Evolutionary conservation across 495 filamentous ascomycete genomes (phyloP).

Genomic region (Penicillium pancosmium): DNA sequence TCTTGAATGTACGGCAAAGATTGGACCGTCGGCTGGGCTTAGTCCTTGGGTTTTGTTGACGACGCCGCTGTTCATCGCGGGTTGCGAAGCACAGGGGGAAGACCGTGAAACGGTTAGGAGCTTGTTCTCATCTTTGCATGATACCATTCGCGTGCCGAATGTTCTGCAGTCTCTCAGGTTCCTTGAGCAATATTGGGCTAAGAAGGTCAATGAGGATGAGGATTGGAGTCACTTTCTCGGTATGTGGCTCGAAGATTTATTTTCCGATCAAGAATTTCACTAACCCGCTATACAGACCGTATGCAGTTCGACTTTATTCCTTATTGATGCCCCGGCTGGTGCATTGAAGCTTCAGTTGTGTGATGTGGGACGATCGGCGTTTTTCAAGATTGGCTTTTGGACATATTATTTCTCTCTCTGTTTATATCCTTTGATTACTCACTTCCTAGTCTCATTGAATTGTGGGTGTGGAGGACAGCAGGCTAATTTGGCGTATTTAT

Average conservation of each 20-base stretch:
- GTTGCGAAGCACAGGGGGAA: slow-evolving; percentile 44
- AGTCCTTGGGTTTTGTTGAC: slow-evolving; percentile 53
- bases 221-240: slow-evolving; percentile 50
- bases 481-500: neutral
- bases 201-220: slow-evolving; percentile 42
- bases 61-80: slow-evolving; percentile 50
- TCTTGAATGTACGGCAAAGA: slow-evolving; percentile 45
- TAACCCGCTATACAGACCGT: slow-evolving; percentile 35
- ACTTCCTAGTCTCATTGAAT: neutral
- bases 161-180: slow-evolving; percentile 50
- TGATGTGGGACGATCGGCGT: slow-evolving; percentile 26
- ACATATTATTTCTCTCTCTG: slow-evolving; percentile 8
- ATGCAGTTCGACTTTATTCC: slow-evolving; percentile 53
- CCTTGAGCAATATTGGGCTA: slow-evolving; percentile 48
- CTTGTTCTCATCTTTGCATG: slow-evolving; percentile 41
- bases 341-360: slow-evolving; percentile 11
- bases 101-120: slow-evolving; percentile 43
- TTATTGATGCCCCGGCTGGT: slow-evolving; percentile 28
- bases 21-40: slow-evolving; percentile 44
- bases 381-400: slow-evolving; percentile 7
- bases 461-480: neutral
- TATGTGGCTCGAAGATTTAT: slow-evolving; percentile 22
- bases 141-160: slow-evolving; percentile 50
- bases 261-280: neutral
- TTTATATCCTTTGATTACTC: neutral